Evolutionary conservation across 257 asterid species (phyloP).

Genomic region (Verbena officinalis): DNA sequence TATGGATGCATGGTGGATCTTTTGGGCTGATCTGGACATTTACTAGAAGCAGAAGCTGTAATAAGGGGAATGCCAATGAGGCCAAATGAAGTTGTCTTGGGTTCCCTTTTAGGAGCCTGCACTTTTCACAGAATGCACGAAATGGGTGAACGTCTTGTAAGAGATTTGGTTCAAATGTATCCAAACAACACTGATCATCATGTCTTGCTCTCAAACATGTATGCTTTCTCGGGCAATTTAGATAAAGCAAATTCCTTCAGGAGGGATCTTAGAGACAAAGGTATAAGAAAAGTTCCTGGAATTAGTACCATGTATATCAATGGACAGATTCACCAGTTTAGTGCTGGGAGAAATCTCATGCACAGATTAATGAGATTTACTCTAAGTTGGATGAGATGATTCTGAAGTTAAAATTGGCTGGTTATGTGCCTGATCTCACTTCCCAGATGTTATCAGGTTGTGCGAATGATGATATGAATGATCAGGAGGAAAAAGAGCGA

Average conservation of each 20-base stretch:
- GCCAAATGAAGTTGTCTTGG: conserved; percentile 84
- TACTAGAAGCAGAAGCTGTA: conserved; percentile 73
- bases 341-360: conserved; percentile 65
- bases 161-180: conserved; percentile 48
- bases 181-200: conserved; percentile 76
- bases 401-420: conserved; percentile 40
- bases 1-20: conserved; percentile 84
- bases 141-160: conserved; percentile 52
- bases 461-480: conserved; percentile 28
- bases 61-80: conserved; percentile 64
- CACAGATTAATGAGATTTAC: conserved; percentile 43
- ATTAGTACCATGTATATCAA: conserved; percentile 54
- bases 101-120: conserved; percentile 80
- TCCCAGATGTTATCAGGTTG: conserved; percentile 42
- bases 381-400: conserved; percentile 64
- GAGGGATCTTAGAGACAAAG: conserved; percentile 55
- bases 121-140: conserved; percentile 52
- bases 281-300: conserved; percentile 72
- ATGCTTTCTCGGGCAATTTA: conserved; percentile 50
- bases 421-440: conserved; percentile 47
- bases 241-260: conserved; percentile 62
- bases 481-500: conserved; percentile 56
- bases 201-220: conserved; percentile 73
- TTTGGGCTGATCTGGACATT: conserved; percentile 64
- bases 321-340: conserved; percentile 54